Evolutionary conservation across 352 stramenopile species (phyloP).

Genomic region (Globisporangium barbulae): DNA sequence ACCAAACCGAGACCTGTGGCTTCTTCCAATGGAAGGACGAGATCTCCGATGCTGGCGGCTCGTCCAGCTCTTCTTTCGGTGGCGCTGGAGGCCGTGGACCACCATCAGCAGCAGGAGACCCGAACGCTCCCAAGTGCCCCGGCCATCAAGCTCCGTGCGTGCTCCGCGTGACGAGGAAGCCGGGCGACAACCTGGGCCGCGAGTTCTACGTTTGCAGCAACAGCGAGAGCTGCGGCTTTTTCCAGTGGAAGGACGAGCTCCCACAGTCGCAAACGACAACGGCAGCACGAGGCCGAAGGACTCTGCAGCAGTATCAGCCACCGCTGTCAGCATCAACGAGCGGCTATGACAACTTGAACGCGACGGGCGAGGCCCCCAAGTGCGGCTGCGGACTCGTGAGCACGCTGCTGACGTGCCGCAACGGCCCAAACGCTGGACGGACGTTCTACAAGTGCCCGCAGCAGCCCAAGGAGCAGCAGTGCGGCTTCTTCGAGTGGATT

Average conservation of each 20-base stretch:
- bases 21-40: constrained; percentile 83
- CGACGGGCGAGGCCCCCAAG: constrained; percentile 1
- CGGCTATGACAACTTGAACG: background rate
- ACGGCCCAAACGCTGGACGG: constrained; percentile 84
- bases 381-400: constrained; percentile 48
- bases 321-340: background rate
- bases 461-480: constrained; percentile 69
- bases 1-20: constrained; percentile 59
- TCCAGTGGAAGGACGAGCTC: constrained; percentile 91
- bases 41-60: constrained; percentile 2
- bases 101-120: background rate
- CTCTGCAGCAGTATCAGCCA: constrained; percentile 1
- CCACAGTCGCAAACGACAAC: background rate
- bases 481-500: constrained; percentile 92
- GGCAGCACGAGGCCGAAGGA: background rate
- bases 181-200: constrained; percentile 82
- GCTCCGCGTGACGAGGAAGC: constrained; percentile 42
- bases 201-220: constrained; percentile 92
- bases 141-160: constrained; percentile 44
- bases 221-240: constrained; percentile 82
- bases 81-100: background rate
- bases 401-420: constrained; percentile 61
- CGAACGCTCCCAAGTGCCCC: constrained; percentile 31
- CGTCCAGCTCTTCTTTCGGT: background rate
- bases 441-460: constrained; percentile 93